Evolutionary conservation across 495 filamentous ascomycete genomes (phyloP), one percentile per base, ranked within the genome.

Genomic region (Hypoxylon subgilvum): DNA sequence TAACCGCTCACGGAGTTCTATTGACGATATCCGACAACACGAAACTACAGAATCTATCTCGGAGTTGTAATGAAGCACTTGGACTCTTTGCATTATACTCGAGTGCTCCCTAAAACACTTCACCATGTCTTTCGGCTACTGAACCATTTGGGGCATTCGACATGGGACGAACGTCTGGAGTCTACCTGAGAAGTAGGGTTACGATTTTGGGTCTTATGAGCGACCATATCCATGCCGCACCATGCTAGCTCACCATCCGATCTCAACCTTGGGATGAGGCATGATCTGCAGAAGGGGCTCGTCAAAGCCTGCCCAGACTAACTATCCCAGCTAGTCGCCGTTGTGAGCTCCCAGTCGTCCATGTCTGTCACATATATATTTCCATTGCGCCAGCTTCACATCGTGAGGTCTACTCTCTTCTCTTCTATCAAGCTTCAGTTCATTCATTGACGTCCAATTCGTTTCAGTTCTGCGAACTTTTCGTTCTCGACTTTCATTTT

Each of bases 381-480:
- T 13, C 27, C 46, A 39, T 30, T 48, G 42, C 27, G 57, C 51
- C 62, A 65, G 35, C 51, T 46, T 65, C 56, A 49, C 28, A 61
- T 50, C 34, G 6, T 44, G 30, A 56, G 7, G 7, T 52, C 21
- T 52, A 21, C 17, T 60, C 39, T 36, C 47, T 52, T 47, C 50
- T 38, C 21, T 44, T 19, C 46, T 22, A 61, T 60, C 51, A 65
- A 65, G 57, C 64, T 68, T 46, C 46, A 47, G 56, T 53, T 68
- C 72, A 63, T 70, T 57, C 41, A 63, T 62, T 53, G 54, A 47
- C 54, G 65, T 53, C 64, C 40, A 64, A 34, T 57, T 72, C 67
- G 66, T 70, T 76, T 66, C 63, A 74, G 74, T 77, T 77, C 76
- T 78, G 76, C 69, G 71, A 77, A 79, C 76, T 76, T 52, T 60